Evolutionary conservation across 371 early-diverging fungal species (phyloP), one percentile per base, ranked within the genome.

Genomic region (Rhizomucor miehei): DNA sequence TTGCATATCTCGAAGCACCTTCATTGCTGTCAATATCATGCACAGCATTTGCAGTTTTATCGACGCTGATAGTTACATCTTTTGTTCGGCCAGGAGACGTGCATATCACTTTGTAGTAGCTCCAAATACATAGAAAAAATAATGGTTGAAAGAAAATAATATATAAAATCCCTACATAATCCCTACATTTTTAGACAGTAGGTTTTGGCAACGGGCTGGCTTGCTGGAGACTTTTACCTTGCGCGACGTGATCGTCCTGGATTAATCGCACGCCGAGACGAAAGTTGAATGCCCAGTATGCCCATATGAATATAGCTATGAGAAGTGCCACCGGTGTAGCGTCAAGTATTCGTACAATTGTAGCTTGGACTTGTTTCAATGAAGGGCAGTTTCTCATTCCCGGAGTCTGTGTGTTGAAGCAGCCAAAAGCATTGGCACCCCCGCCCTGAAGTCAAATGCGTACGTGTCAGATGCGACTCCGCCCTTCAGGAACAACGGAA

Each of bases 61-160:
- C 34, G 23, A 48, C 24, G 25, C 14, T 29, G 45, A 12, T 38
- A 1, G 36, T 48, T 55, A 48, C 55, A 29, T 55, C 55, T 3
- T 25, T 16, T 13, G 48, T 35, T 11, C 43, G 47, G 16, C 77
- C 77, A 0, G 80, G 80, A n/a, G 71, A 63, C 3, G 74, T 76
- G 6, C 48, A 48, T 11, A 68, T 66, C 1, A 65, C 65, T 29
- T 62, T 62, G 51, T 63, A 71, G 51, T 69, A 80, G 51, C 66
- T 61, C 77, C 77, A 80, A 29, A 69, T 53, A 21, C 60, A 63
- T 25, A 77, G 41, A n/a, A 71, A 45, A 44, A 71, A 71, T 5
- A 73, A 17, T 1, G 71, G 69, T 12, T 73, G 61, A 48, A 67
- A 73, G 35, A 73, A 59, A 10, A 71, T 5, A 23, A 67, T 60